Conservation (phyloP, 169 alveolate species). For the Toxoplasma gondii region DNA sequence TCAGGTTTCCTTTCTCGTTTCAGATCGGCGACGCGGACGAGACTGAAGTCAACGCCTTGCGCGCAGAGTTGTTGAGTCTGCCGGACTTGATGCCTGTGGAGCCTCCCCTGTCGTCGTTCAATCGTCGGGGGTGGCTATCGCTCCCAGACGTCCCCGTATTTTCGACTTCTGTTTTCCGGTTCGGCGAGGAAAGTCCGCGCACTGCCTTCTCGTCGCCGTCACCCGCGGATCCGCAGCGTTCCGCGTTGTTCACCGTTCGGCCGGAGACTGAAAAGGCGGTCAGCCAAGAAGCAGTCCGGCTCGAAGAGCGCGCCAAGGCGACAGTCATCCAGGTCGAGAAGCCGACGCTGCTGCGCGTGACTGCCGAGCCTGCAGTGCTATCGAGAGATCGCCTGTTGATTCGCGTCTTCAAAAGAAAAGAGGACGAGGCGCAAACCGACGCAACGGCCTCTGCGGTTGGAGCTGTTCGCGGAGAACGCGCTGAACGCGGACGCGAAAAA, state of each 20-base stretch:
- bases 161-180: slow-evolving; percentile 51
- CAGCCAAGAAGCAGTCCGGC: neutral
- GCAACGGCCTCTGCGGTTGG: slow-evolving; percentile 26
- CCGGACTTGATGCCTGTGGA: slow-evolving; percentile 63
- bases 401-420: neutral
- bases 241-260: neutral
- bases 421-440: neutral
- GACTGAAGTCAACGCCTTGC: slow-evolving; percentile 35
- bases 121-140: neutral
- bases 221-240: neutral
- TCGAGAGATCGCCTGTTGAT: slow-evolving; percentile 51
- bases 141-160: neutral
- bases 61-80: slow-evolving; percentile 61
- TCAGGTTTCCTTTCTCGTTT: too few relatives aligned
- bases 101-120: slow-evolving; percentile 46
- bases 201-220: neutral
- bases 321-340: slow-evolving; percentile 20
- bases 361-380: slow-evolving; percentile 67
- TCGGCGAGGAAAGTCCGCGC: slow-evolving; percentile 1
- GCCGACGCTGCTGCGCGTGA: slow-evolving; percentile 60
- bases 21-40: slow-evolving; percentile 58
- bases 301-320: neutral
- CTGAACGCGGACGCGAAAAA: neutral
- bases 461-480: neutral
- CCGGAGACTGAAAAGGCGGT: neutral